phyloP scores from a whole-genome alignment of 805 yeast species.

The Helenozyma rhizophorensis region DNA sequence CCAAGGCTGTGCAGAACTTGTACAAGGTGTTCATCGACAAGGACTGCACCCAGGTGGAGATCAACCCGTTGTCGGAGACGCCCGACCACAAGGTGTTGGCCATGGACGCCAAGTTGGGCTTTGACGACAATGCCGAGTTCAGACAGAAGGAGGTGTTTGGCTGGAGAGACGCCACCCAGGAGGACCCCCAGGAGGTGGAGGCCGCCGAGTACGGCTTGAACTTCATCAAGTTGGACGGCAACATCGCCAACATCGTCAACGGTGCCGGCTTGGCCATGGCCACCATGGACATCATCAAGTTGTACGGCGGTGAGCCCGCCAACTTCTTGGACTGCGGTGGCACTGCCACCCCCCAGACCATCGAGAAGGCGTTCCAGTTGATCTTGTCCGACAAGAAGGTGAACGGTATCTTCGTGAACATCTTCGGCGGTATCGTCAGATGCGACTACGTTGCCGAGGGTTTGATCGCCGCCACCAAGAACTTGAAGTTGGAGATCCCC shows the following conservation, averaged over 20 bases:
- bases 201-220: constrained; percentile 89
- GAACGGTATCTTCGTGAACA: constrained; percentile 94
- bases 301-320: constrained; percentile 98
- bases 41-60: constrained; percentile 98
- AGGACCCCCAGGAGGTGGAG: constrained; percentile 94
- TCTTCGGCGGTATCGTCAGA: constrained; percentile 99
- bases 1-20: constrained; percentile 77
- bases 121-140: constrained; percentile 94
- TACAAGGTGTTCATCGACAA: constrained; percentile 85
- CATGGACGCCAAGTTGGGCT: constrained; percentile 98
- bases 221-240: constrained; percentile 97
- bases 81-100: constrained; percentile 86
- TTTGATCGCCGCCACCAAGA: constrained; percentile 89
- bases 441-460: constrained; percentile 99
- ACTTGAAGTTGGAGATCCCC: constrained; percentile 86
- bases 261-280: constrained; percentile 99
- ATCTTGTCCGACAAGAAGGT: constrained; percentile 86
- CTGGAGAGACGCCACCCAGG: constrained; percentile 97
- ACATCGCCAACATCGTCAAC: constrained; percentile 97
- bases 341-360: constrained; percentile 98
- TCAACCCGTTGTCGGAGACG: constrained; percentile 95
- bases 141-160: constrained; percentile 92
- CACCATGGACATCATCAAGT: constrained; percentile 97
- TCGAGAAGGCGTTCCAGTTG: constrained; percentile 92
- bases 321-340: constrained; percentile 99